phyloP scores from a whole-genome alignment of 305 asterid genomes.

The Coffea humblotiana region DNA sequence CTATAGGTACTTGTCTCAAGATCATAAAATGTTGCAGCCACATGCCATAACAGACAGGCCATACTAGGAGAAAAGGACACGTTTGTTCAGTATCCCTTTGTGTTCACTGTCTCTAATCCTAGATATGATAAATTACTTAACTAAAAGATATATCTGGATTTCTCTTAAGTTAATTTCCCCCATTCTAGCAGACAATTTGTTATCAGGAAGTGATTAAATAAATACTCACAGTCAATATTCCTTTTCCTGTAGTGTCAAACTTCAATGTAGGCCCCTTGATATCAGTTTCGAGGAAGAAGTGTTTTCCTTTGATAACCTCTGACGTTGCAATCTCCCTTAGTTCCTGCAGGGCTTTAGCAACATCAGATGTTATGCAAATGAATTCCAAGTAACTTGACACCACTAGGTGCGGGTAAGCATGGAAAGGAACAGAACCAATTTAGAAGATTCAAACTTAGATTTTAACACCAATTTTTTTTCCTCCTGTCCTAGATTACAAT shows the following conservation, averaged over 20 bases:
- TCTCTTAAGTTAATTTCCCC: neutral
- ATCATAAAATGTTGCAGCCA: neutral
- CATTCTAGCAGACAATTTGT: neutral
- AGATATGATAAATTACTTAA: neutral
- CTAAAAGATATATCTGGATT: neutral
- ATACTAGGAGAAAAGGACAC: neutral
- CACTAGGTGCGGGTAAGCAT: neutral
- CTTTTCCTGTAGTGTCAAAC: slow-evolving; percentile 90
- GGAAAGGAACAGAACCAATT: neutral
- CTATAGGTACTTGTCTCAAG: neutral
- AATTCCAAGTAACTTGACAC: slow-evolving; percentile 18
- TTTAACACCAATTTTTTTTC: neutral
- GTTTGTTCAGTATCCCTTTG: neutral
- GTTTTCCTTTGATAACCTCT: slow-evolving; percentile 77
- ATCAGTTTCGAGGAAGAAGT: slow-evolving; percentile 83
- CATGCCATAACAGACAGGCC: neutral
- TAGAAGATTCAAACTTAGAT: slow-evolving; percentile 1
- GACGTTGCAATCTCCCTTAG: slow-evolving; percentile 59
- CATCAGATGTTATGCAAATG: neutral
- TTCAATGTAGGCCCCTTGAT: slow-evolving; percentile 83
- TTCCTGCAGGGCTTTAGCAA: slow-evolving; percentile 49
- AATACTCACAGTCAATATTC: slow-evolving; percentile 75
- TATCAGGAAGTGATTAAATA: neutral
- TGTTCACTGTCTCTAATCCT: neutral
- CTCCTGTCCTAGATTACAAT: neutral